These are phyloP conservation scores for Fusarium sp. DNA, from an alignment of 2,329 filamentous ascomycete genomes.

Conservation along the genomic window DNA sequence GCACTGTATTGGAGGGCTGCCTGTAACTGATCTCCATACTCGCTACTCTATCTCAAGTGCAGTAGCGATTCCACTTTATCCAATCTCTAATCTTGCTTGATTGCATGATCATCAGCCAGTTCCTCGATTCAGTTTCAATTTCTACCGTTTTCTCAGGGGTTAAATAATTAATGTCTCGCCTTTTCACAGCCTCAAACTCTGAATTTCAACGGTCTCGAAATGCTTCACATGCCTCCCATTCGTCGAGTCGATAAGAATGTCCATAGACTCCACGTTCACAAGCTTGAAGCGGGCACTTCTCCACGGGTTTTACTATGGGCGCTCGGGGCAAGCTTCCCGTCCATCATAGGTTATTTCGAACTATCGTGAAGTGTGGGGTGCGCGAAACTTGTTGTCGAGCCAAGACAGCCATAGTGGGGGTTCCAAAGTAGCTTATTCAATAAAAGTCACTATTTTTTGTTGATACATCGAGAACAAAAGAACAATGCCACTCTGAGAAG, in stretches of 20 bases:
- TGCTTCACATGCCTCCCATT: slow-evolving; percentile 11
- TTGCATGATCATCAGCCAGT: slow-evolving; percentile 42
- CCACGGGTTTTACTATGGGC: slow-evolving; percentile 29
- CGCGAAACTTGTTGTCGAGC: slow-evolving; percentile 10
- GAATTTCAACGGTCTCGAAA: slow-evolving; percentile 12
- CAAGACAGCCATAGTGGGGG: slow-evolving; percentile 19
- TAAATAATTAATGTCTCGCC: neutral
- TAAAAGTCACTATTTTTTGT: neutral
- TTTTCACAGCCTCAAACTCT: slow-evolving; percentile 18
- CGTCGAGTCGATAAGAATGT: slow-evolving; percentile 28
- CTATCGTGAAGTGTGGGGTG: slow-evolving; percentile 40
- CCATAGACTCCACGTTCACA: slow-evolving; percentile 33
- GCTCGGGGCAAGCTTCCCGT: slow-evolving; percentile 33
- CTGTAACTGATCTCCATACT: slow-evolving; percentile 14
- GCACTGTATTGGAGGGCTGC: slow-evolving; percentile 2
- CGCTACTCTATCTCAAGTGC: slow-evolving; percentile 6
- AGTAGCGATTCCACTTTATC: slow-evolving; percentile 16
- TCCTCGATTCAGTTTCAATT: slow-evolving; percentile 16
- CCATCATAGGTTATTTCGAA: slow-evolving; percentile 9
- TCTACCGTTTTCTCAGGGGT: slow-evolving; percentile 28
- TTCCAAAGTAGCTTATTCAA: slow-evolving; percentile 1
- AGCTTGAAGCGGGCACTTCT: slow-evolving; percentile 28
- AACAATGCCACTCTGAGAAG: slow-evolving; percentile 4
- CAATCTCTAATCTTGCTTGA: slow-evolving; percentile 23
- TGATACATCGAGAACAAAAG: neutral